Evolutionary conservation across 1,139 yeast species (phyloP).

Genomic region (Casaregolazyma suthepensis): DNA sequence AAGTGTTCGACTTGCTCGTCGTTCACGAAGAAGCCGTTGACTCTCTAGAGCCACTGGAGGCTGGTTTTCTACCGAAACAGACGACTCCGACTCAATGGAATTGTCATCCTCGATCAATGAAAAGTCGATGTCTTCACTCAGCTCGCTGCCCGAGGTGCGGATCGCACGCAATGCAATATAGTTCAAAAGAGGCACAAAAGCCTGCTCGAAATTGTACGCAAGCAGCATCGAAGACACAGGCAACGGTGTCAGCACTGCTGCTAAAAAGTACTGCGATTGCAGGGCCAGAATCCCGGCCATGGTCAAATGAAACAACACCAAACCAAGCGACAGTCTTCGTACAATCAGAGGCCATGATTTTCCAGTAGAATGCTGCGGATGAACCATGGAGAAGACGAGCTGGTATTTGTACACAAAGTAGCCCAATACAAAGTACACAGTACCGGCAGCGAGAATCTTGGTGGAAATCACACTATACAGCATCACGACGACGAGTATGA

Average conservation of each 20-base stretch:
- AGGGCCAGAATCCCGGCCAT: conserved; percentile 88
- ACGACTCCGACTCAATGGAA: neutral
- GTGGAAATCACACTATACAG: conserved; percentile 71
- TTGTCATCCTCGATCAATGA: conserved; percentile 4
- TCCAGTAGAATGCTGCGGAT: conserved; percentile 86
- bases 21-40: conserved; percentile 14
- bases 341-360: conserved; percentile 81
- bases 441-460: conserved; percentile 66
- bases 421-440: conserved; percentile 67
- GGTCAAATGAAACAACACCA: conserved; percentile 73
- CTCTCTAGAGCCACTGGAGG: neutral
- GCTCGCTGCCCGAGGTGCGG: conserved; percentile 22
- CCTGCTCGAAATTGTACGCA: conserved; percentile 75
- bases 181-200: conserved; percentile 70
- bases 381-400: conserved; percentile 70
- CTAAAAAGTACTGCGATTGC: conserved; percentile 67
- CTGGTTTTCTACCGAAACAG: neutral
- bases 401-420: conserved; percentile 78
- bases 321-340: conserved; percentile 64
- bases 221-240: conserved; percentile 63
- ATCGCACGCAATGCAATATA: conserved; percentile 81
- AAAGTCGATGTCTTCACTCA: conserved; percentile 8
- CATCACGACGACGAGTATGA: conserved; percentile 67
- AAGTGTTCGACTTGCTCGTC: conserved; percentile 40
- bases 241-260: conserved; percentile 66